Evolutionary conservation across 2,329 filamentous ascomycete species (phyloP), one percentile per base, ranked within the genome.

Genomic region (Alternaria solani): DNA sequence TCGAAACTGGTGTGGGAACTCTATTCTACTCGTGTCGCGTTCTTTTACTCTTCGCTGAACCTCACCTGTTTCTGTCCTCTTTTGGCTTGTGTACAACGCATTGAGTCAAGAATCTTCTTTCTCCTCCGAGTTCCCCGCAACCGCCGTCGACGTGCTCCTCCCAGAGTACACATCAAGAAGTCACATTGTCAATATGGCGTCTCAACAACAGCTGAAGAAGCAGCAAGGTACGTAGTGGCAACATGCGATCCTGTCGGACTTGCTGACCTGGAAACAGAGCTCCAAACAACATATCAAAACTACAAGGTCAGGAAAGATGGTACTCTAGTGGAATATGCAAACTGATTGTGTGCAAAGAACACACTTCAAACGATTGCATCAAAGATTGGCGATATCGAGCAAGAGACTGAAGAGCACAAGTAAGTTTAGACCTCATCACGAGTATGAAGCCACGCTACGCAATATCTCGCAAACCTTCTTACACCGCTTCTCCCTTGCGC

Each of bases 331-430:
- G 20, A 7, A n/a, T 23, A 25, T 18, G 20, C 46, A n/a, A 36
- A 25, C 2, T 49, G 46, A 49, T 9, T 16, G 7, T 7, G 7
- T 38, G 12, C 14, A 8, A 49, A 49, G 74, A 88, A 86, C 73
- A 88, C 84, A 34, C 87, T 99, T 59, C 94, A 98, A 81, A 92
- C 95, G 75, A 89, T 99, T 73, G 95, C 95, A 30, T 90, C 93
- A 75, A 98, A 97, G 80, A 97, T 99, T 70, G 95, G 95, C 41
- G 94, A 98, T 76, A 94, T 99, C 57, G 95, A 99, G 82, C 93
- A 97, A 78, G 95, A 98, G 79, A 90, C 92, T 20, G 95, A 99
- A 80, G 95, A 99, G 79, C 95, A 99, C 85, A 98, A 97, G 95
- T 98, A 82, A 78, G 90, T 80, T 61, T 61, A 18, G 51, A 51